Conservation (phyloP, 148 eudicot species). For the Chenopodium formosanum region DNA sequence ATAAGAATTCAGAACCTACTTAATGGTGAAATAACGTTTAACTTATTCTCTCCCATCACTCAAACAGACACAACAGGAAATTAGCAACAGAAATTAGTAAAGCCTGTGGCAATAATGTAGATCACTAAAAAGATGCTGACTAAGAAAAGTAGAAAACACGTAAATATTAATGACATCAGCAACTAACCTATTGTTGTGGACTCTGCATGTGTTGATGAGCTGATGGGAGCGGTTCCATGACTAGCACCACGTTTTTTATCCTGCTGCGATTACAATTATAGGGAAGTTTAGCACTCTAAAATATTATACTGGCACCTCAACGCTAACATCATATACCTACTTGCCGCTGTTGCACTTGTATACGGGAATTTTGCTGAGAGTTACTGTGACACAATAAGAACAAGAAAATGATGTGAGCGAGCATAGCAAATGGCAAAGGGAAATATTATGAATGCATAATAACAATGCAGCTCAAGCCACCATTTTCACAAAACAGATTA, state of each 20-base stretch:
- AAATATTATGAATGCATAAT: background rate
- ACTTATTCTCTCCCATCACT: background rate
- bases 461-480: background rate
- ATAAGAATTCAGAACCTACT: background rate
- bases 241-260: conserved; percentile 13
- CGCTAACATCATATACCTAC: conserved; percentile 18
- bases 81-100: background rate
- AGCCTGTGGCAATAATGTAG: background rate
- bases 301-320: background rate
- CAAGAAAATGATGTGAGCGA: background rate
- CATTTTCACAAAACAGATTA: background rate
- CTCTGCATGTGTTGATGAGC: conserved; percentile 2
- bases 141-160: no score
- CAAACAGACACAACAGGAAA: background rate
- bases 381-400: conserved; percentile 12
- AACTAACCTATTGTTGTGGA: conserved; percentile 14
- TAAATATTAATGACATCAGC: background rate
- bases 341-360: conserved; percentile 22
- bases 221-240: conserved; percentile 6
- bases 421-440: background rate
- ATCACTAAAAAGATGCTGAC: background rate
- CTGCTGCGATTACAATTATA: conserved; percentile 16
- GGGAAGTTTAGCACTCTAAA: background rate
- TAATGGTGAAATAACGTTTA: background rate
- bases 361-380: conserved; percentile 15